Evolutionary conservation across 1,139 yeast species (phyloP), one percentile per base, ranked within the genome.

Genomic region (Debaryomyces sp.): DNA sequence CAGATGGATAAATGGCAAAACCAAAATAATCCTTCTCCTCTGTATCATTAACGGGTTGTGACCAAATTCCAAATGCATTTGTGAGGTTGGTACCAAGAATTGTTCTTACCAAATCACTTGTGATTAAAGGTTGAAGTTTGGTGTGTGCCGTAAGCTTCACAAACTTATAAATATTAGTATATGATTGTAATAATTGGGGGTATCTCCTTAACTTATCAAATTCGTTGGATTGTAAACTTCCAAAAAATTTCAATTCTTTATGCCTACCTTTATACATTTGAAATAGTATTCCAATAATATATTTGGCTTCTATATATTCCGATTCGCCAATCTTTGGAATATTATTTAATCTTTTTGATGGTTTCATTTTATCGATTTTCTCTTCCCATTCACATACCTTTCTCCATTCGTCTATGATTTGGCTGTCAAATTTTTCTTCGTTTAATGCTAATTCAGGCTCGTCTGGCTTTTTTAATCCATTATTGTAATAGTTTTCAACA

Each of bases 31-130:
- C 92, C 48, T 79, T 75, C 41, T 81, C 83, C 43, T 71, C 80
- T n/a, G 67, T 55, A 54, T 71, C 61, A 42, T 61, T 57, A 1
- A 64, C 59, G 3, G 65, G 56, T 3, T 63, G 58, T 41, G 87
- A 83, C 89, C 92, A 85, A 17, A 85, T 82, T 0, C 91, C 91
- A 66, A 86, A 86, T 0, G 91, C 86, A 60, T 86, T 86, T n/a
- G 88, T 86, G 33, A 85, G 77, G 52, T 84, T 87, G 35, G 78
- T 70, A 1, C 91, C 91, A 42, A 84, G 70, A 4, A 82, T 74
- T 7, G 69, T 64, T 43, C 89, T 69, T 21, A 85, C 66, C 3
- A 56, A 55, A 4, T 62, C 61, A 1, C 78, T 65, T 1, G 77
- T 70, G 13, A 84, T 65, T n/a, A 63, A 59, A 1, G 63, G 61